These are phyloP conservation scores for Arthroderma sp. DNA, from an alignment of 2,329 filamentous ascomycete species.

Conservation along the genomic window DNA sequence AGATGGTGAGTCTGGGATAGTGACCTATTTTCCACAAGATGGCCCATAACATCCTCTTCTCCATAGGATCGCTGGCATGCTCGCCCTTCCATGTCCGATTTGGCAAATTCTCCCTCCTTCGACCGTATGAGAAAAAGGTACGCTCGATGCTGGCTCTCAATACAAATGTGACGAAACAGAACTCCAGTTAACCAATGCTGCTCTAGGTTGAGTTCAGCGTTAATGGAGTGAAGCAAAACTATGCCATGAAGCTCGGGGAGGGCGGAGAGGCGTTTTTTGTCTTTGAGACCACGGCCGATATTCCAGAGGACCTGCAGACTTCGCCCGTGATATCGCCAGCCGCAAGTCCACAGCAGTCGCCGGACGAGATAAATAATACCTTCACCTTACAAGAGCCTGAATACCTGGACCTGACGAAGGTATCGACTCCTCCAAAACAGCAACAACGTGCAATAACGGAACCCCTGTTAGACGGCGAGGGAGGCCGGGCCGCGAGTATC, in stretches of 20 bases:
- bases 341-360: conserved; percentile 53
- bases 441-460: not conserved
- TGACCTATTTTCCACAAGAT: too few species aligned
- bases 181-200: not conserved
- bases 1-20: conserved; percentile 74
- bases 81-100: conserved; percentile 98
- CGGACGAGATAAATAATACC: conserved; percentile 22
- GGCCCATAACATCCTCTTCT: conserved; percentile 5
- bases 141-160: not conserved
- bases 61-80: conserved; percentile 57
- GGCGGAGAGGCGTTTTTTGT: conserved; percentile 98
- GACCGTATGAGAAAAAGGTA: conserved; percentile 89
- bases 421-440: not conserved
- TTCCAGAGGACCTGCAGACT: conserved; percentile 88
- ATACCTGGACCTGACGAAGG: conserved; percentile 33
- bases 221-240: conserved; percentile 82
- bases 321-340: conserved; percentile 84
- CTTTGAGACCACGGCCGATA: conserved; percentile 83
- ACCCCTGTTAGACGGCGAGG: not conserved
- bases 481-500: not conserved
- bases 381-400: conserved; percentile 38
- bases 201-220: conserved; percentile 76
- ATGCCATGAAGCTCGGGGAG: conserved; percentile 96
- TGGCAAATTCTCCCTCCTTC: conserved; percentile 91
- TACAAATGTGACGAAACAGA: not conserved